phyloP scores from a whole-genome alignment of 2,329 filamentous ascomycete species.

The Leptoxyphium fumago region DNA sequence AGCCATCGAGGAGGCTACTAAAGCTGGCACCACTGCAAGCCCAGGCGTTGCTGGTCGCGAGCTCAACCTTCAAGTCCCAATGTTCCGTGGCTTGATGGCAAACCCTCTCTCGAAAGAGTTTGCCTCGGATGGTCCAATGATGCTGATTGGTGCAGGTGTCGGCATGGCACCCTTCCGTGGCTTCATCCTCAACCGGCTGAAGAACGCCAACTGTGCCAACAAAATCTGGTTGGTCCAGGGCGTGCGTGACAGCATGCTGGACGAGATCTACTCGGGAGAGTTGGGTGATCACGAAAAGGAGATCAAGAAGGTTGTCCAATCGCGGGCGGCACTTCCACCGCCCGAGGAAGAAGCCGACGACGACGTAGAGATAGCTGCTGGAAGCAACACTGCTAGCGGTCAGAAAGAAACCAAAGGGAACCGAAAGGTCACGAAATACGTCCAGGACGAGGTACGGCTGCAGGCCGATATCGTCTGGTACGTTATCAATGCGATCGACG shows the following conservation, averaged over 20 bases:
- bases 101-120: conserved; percentile 91
- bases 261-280: conserved; percentile 93
- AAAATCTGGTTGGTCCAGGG: conserved; percentile 96
- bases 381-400: background rate
- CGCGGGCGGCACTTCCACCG: conserved; percentile 18
- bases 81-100: conserved; percentile 97
- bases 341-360: conserved; percentile 15
- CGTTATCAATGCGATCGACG: conserved; percentile 91
- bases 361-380: conserved; percentile 24
- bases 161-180: conserved; percentile 95
- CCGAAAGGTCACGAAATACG: conserved; percentile 63
- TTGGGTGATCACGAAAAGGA: conserved; percentile 73
- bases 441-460: conserved; percentile 83
- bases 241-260: conserved; percentile 81
- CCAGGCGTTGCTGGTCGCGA: conserved; percentile 16
- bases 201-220: conserved; percentile 91
- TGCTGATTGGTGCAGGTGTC: conserved; percentile 89
- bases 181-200: conserved; percentile 85
- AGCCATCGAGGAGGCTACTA: conserved; percentile 20
- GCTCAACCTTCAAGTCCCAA: conserved; percentile 64
- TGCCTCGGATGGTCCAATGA: conserved; percentile 87
- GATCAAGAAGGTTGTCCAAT: conserved; percentile 37
- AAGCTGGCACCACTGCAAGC: conserved; percentile 26
- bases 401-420: conserved; percentile 19
- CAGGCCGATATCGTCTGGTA: conserved; percentile 98